Conservation (phyloP, 306 rosid species). For the Lathyrus oleraceus region DNA sequence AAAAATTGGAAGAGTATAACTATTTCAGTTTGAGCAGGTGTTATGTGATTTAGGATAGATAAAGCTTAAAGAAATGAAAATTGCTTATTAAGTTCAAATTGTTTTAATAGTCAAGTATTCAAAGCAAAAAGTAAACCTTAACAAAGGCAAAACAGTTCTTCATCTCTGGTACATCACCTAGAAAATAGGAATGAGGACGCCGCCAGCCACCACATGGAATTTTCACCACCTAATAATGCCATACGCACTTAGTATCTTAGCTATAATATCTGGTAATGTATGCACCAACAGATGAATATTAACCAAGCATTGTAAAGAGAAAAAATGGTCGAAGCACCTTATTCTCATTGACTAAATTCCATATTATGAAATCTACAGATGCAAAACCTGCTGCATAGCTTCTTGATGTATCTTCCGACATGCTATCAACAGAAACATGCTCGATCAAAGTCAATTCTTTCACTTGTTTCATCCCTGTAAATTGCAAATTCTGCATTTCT, state of each 20-base stretch:
- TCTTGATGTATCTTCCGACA: slow-evolving; percentile 42
- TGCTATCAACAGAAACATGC: slow-evolving; percentile 48
- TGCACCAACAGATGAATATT: slow-evolving; percentile 14
- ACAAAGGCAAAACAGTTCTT: slow-evolving; percentile 89
- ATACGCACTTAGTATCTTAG: slow-evolving; percentile 33
- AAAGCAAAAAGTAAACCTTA: slow-evolving; percentile 57
- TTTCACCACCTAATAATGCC: slow-evolving; percentile 63
- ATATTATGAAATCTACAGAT: slow-evolving; percentile 77
- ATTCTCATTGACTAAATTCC: slow-evolving; percentile 78
- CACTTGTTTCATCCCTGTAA: slow-evolving; percentile 92
- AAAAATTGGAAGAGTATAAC: neutral
- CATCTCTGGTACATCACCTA: slow-evolving; percentile 84
- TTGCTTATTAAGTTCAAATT: slow-evolving; percentile 10
- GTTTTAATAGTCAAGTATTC: slow-evolving; percentile 13
- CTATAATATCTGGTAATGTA: slow-evolving; percentile 16
- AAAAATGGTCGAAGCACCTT: slow-evolving; percentile 53
- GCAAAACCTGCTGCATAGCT: slow-evolving; percentile 89
- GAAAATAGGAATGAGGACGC: slow-evolving; percentile 85
- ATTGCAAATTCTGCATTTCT: slow-evolving; percentile 65
- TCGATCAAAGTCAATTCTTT: slow-evolving; percentile 83
- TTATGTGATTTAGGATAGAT: slow-evolving; percentile 15
- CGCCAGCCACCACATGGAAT: slow-evolving; percentile 99
- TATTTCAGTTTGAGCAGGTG: neutral
- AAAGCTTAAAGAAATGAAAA: slow-evolving; percentile 17
- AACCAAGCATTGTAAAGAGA: slow-evolving; percentile 26